Conservation (phyloP, 352 stramenopile genomes). For the Blastocystis sp. region DNA sequence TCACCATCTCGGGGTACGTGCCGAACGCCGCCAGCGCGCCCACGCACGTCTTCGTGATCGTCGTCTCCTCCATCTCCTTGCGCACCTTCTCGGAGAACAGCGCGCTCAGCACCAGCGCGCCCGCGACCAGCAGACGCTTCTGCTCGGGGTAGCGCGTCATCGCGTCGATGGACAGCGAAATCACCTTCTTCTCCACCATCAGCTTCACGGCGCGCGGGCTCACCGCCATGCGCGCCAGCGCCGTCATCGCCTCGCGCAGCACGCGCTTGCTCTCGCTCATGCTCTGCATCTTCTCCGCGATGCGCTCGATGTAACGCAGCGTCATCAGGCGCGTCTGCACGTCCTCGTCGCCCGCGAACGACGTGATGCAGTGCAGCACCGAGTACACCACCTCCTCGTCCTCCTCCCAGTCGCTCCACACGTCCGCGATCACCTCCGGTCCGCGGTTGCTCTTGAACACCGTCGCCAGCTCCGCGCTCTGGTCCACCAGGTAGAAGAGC, state of each 20-base stretch:
- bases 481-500: conserved; percentile 52
- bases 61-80: conserved; percentile 49
- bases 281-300: neutral
- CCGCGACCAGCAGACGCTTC: conserved; percentile 63
- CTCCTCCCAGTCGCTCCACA: conserved; percentile 48
- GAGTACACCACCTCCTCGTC: conserved; percentile 18
- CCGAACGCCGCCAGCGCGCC: conserved; percentile 15
- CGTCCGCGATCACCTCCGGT: conserved; percentile 19
- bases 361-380: conserved; percentile 40
- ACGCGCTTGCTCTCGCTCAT: conserved; percentile 22
- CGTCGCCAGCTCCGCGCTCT: conserved; percentile 35
- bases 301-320: conserved; percentile 59
- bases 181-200: conserved; percentile 59
- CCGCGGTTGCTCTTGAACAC: conserved; percentile 65
- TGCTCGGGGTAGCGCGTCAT: conserved; percentile 56
- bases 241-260: conserved; percentile 59
- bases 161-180: conserved; percentile 13
- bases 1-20: conserved; percentile 34
- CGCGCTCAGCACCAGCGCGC: conserved; percentile 40
- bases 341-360: conserved; percentile 33
- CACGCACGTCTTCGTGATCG: conserved; percentile 49
- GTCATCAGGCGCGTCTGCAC: conserved; percentile 30
- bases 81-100: conserved; percentile 44
- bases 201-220: conserved; percentile 4
- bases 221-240: conserved; percentile 46